Conservation (phyloP, 495 filamentous ascomycete genomes). For the Neurospora sp. region DNA sequence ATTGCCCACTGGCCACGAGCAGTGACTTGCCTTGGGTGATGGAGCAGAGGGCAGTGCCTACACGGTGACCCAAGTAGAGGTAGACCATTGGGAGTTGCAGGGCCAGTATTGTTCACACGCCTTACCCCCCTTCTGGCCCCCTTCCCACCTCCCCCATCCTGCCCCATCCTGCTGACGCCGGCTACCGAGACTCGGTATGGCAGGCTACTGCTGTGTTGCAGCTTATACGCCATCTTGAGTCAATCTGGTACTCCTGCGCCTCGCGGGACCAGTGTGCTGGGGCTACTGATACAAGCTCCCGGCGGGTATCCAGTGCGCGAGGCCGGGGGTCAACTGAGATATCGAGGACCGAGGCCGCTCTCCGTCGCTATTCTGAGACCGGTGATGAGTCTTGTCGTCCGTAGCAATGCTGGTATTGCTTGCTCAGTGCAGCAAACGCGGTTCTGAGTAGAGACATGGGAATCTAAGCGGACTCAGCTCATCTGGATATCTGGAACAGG, state of each 20-base stretch:
- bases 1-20: neutral
- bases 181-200: constrained; percentile 20
- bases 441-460: neutral
- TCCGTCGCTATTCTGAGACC: neutral
- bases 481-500: neutral
- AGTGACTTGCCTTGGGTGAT: neutral
- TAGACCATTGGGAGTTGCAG: constrained; percentile 1
- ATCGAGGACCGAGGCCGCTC: neutral
- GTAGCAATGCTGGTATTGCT: neutral
- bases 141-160: neutral
- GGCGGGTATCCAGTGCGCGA: neutral
- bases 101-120: neutral
- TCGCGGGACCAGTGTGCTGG: constrained; percentile 17
- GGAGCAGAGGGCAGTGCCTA: neutral
- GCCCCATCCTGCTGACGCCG: constrained; percentile 4
- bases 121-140: neutral
- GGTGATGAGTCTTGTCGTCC: neutral
- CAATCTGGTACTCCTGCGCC: constrained; percentile 25
- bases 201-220: constrained; percentile 16
- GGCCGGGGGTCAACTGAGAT: neutral
- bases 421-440: neutral
- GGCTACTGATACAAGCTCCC: constrained; percentile 1
- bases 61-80: neutral
- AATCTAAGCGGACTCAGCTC: neutral
- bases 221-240: constrained; percentile 22